Evolutionary conservation across 371 early-diverging fungal genomes (phyloP).

Genomic region (Nematocida minor): DNA sequence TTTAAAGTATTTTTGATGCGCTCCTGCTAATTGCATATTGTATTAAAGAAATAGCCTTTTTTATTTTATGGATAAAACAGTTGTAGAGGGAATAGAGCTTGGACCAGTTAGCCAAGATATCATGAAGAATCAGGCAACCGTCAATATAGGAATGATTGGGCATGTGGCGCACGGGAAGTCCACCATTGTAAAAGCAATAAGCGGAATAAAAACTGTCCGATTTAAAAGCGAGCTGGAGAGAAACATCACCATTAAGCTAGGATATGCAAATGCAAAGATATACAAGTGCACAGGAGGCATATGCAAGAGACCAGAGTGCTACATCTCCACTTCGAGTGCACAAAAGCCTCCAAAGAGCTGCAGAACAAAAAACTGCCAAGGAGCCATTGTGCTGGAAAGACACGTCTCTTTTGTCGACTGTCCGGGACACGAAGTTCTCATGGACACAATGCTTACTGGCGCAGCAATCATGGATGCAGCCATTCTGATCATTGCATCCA

Average conservation of each 20-base stretch:
- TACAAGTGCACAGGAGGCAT: slow-evolving; percentile 56
- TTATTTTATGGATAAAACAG: slow-evolving; percentile 35
- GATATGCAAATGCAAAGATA: slow-evolving; percentile 99
- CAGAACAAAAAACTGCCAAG: slow-evolving; percentile 78
- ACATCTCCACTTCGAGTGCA: slow-evolving; percentile 53
- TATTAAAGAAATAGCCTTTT: not conserved
- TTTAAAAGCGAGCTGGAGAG: slow-evolving; percentile 98
- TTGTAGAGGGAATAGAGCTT: slow-evolving; percentile 46
- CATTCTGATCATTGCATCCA: slow-evolving; percentile 92
- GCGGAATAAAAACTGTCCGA: slow-evolving; percentile 94
- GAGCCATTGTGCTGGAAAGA: slow-evolving; percentile 67
- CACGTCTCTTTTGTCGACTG: slow-evolving; percentile 99
- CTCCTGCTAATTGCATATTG: no score
- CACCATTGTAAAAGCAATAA: slow-evolving; percentile 96
- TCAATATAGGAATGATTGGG: slow-evolving; percentile 98
- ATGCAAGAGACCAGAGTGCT: slow-evolving; percentile 63
- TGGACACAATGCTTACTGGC: slow-evolving; percentile 99
- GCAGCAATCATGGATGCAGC: slow-evolving; percentile 99
- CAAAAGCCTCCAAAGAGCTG: slow-evolving; percentile 76
- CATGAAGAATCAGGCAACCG: slow-evolving; percentile 69
- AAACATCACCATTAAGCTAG: slow-evolving; percentile 99
- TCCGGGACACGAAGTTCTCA: slow-evolving; percentile 99
- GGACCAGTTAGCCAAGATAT: slow-evolving; percentile 37
- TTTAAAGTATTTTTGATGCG: no score
- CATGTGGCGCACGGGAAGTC: slow-evolving; percentile 99